Base-by-base conservation (phyloP, 805 yeast species). In the Saccharomycopsis malanga region DNA sequence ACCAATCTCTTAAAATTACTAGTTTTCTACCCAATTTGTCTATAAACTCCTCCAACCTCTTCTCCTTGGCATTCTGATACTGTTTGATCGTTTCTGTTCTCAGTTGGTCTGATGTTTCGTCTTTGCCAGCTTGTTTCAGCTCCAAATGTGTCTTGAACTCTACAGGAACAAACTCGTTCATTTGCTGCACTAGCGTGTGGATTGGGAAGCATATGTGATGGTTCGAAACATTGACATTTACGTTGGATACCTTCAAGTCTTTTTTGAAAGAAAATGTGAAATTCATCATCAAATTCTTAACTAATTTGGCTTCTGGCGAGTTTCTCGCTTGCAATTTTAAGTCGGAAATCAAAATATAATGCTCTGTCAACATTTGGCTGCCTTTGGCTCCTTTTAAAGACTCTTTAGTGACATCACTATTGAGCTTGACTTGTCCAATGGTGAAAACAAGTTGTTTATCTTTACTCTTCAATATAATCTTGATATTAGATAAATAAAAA, bases 401-500 rank as follows among this genome's bases (percentile, higher is more conserved):
- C 21, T n/a, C 34, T n/a, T 14, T 18, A 17, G 42, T 22, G 7
- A 34, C n/a, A 21, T 34, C 27, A 18, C 17, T 21, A 25, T 34
- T 29, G n/a, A 43, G n/a, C 22, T 40, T 42, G 25, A 47, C 27
- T 34, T 35, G 29, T 20, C 24, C 29, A 15, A 42, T 36, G 22
- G 15, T 42, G 10, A 47, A 21, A 30, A 20, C n/a, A 1, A 47
- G 20, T 25, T n/a, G 14, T 20, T 46, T 34, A 15, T 42, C 22
- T 17, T 34, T 25, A 9, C 44, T 17, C 18, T 25, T 30, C 9
- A 47, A 2, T 1, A 41, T 29, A 7, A 61, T 4, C 3, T 27
- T 41, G 3, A 54, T 21, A 17, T 53, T 48, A n/a, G 34, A 27
- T 6, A 63, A 27, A 27, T 44, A 44, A 3, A 63, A 15, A 1